Base-by-base conservation (phyloP, 306 rosid genomes). In the Cucurbita pepo region DNA sequence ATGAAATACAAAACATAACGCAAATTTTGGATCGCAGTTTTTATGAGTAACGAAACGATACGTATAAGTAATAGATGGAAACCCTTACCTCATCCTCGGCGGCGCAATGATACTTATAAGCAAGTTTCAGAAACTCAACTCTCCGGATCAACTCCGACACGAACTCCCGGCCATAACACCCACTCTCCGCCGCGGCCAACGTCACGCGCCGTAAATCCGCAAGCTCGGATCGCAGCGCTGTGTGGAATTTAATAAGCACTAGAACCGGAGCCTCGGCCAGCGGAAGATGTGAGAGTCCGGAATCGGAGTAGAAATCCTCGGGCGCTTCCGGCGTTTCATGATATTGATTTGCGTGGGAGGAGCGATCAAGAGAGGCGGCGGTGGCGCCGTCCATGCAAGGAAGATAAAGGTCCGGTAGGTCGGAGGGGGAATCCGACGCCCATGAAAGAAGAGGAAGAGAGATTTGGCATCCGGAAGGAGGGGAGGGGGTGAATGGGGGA, bases 41-140 rank as follows among this genome's bases (percentile, higher is more conserved):
- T 30, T 30, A 30, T 10, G 50, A 7, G 14, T 45, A 7, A 45
- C 14, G 5, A 50, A 50, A 14, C 54, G 54, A 30, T 30, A 30
- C 34, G 34, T 30, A 30, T 30, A 30, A 30, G 34, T 30, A 30
- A 30, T 30, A 30, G 34, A 30, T 30, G 34, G 58, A 57, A 57
- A 25, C n/a, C 13, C 13, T 58, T 44, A 88, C 98, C 98, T 89
- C 96, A 53, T 94, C 97, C 77, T 94, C 98, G 0, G 95, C 88
- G 47, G 86, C 87, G 25, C 89, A 84, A 76, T 91, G 99, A 78
- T 87, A 89, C 79, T 86, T 75, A 8, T 67, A 77, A 79, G 80
- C 92, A 60, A 94, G 77, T 74, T 86, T 85, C 41, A 94, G 82
- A 81, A 91, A 89, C 78, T 88, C 84, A 58, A 94, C 86, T 73